These are phyloP conservation scores for Akebia trifoliata DNA, from an alignment of 164 flowering plant genomes.

Conservation along the genomic window DNA sequence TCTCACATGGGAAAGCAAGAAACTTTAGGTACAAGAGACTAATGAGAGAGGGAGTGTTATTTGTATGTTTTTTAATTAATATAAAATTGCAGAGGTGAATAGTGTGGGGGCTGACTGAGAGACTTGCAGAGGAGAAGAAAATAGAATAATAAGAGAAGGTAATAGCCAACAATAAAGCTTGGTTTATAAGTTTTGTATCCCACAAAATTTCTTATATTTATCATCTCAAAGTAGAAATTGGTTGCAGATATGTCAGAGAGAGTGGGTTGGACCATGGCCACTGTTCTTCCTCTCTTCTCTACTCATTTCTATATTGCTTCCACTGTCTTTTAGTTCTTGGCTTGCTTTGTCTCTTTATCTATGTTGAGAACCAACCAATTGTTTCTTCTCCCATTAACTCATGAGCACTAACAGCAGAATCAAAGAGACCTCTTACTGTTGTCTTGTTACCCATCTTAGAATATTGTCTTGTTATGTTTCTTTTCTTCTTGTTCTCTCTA, in stretches of 20 bases:
- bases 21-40: neutral
- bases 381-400: conserved; percentile 7
- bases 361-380: conserved; percentile 7
- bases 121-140: conserved; percentile 6
- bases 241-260: conserved; percentile 23
- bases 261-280: conserved; percentile 9
- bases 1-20: conserved; percentile 6
- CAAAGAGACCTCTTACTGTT: conserved; percentile 15
- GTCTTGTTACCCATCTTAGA: conserved; percentile 14
- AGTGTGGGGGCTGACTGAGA: no score
- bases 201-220: neutral
- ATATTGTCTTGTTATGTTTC: conserved; percentile 12
- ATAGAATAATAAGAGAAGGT: neutral
- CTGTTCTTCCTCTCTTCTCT: conserved; percentile 7
- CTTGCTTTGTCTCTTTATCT: conserved; percentile 5
- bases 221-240: neutral
- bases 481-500: neutral
- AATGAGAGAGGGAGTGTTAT: neutral
- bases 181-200: conserved; percentile 6
- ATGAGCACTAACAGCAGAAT: neutral
- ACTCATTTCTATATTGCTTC: conserved; percentile 1
- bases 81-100: no score
- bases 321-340: conserved; percentile 13
- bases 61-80: no score
- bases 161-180: conserved; percentile 16